These are phyloP conservation scores for Gossypium armourianum DNA, from an alignment of 441 rosid species.

Conservation along the genomic window DNA sequence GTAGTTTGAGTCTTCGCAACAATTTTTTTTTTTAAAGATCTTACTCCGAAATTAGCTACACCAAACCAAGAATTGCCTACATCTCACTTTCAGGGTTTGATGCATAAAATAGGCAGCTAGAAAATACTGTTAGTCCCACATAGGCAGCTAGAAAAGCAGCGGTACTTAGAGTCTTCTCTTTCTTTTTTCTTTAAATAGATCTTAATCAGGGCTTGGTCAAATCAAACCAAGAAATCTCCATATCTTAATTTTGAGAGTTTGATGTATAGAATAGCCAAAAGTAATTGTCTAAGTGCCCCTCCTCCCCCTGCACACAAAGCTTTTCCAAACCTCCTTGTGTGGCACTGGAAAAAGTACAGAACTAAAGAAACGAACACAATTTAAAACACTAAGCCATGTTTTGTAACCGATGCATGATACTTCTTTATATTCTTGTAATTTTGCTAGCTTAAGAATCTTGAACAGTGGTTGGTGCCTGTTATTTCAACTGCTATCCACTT, in stretches of 20 bases:
- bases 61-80: neutral
- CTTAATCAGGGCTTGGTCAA: neutral
- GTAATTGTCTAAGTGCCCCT: neutral
- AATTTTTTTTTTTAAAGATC: neutral
- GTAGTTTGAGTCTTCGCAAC: neutral
- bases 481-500: neutral
- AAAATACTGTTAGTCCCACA: neutral
- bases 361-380: neutral
- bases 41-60: neutral
- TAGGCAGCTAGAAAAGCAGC: neutral
- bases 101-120: neutral
- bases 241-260: no score
- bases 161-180: neutral
- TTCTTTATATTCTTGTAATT: neutral
- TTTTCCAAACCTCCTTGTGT: neutral
- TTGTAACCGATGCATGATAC: neutral
- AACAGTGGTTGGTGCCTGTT: neutral
- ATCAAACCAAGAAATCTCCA: no score
- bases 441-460: neutral
- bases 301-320: neutral
- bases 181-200: neutral
- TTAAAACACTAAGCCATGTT: constrained; percentile 1
- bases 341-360: neutral
- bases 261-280: no score
- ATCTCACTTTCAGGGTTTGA: neutral